Base-by-base conservation (phyloP, 225 moss, liverwort and hornwort genomes). In the Bryum argenteum region DNA sequence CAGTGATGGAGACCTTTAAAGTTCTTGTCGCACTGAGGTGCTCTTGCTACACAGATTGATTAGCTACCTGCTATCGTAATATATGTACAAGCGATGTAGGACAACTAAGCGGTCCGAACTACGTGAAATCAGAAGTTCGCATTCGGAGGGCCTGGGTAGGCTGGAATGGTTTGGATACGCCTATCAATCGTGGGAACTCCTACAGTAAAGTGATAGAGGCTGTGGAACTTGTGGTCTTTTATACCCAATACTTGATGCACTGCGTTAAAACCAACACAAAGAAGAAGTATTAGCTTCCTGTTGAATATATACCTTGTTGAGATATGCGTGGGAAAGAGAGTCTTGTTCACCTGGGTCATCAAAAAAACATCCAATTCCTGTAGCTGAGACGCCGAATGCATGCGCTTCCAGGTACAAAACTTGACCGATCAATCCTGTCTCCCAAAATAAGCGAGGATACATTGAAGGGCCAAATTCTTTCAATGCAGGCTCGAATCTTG, bases 401-500 rank as follows among this genome's bases (percentile, higher is more conserved):
- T 91, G 89, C 33, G 93, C 91, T 78, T 94, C 93, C 44, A 94
- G 78, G 79, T 94, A 94, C 70, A 94, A 56, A 39, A 88, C 79
- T 73, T 94, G 93, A 58, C 93, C 93, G 54, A 94, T 81, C 63
- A 94, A 70, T 42, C 93, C 91, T 58, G 91, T 85, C 62, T 94
- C 93, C 93, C 93, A 94, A 75, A 94, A 94, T 48, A 94, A 78
- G 55, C 89, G 87, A 22, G 93, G 91, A 54, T 94, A 91, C 83
- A 85, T 85, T 63, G 86, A 88, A 54, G 91, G 75, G 26, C 93
- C 91, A 8, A 71, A 75, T 37, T 84, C 88, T 66, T 55, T 78
- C 72, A 94, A 37, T 44, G 81, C 82, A 71, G 89, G 84, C 82
- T 89, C 82, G 68, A 94, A 94, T 77, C 88, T 88, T 63, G 91